A percentile compares a stretch with the other conserved stretches of the same genome.
These are phyloP conservation scores for Sherardia arvensis DNA, from an alignment of 257 asterid genomes.

Conservation along the genomic window DNA sequence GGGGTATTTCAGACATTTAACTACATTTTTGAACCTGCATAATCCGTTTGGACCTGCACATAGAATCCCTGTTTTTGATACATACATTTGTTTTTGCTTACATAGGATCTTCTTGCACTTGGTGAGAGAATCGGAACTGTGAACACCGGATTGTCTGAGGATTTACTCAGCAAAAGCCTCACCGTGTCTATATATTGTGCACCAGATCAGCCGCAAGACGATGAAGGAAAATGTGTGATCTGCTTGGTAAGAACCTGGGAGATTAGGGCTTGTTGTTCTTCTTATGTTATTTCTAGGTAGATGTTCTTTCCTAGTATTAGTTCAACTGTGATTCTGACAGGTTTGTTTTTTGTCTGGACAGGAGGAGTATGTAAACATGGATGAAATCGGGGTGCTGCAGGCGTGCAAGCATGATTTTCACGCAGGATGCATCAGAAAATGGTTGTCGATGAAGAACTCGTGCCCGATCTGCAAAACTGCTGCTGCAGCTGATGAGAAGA, in stretches of 20 bases:
- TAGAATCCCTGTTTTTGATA: too few species aligned
- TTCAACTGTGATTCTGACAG: not conserved
- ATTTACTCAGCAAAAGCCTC: slow-evolving; percentile 40
- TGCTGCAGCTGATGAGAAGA: slow-evolving; percentile 37
- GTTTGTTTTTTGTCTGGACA: slow-evolving; percentile 18
- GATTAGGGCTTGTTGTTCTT: not conserved
- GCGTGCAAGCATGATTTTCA: slow-evolving; percentile 64
- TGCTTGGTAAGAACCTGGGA: slow-evolving; percentile 55
- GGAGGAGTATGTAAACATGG: slow-evolving; percentile 62
- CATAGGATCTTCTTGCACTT: slow-evolving; percentile 74
- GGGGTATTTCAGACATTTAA: too few species aligned
- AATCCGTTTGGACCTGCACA: too few species aligned
- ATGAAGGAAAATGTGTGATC: slow-evolving; percentile 51
- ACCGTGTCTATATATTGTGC: slow-evolving; percentile 44
- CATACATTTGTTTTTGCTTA: slow-evolving; percentile 4
- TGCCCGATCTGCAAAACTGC: slow-evolving; percentile 68
- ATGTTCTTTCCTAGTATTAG: not conserved
- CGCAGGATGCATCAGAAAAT: slow-evolving; percentile 52
- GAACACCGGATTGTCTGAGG: slow-evolving; percentile 63
- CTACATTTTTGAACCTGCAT: too few species aligned
- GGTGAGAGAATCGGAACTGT: slow-evolving; percentile 81
- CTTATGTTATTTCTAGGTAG: too few species aligned
- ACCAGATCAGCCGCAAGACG: slow-evolving; percentile 44
- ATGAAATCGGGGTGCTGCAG: slow-evolving; percentile 50
- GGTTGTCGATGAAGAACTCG: slow-evolving; percentile 63